Percentiles rank a stretch among this genome's conserved stretches.
phyloP scores from a whole-genome alignment of 371 early-diverging fungal species.

The Mortierella sp. region DNA sequence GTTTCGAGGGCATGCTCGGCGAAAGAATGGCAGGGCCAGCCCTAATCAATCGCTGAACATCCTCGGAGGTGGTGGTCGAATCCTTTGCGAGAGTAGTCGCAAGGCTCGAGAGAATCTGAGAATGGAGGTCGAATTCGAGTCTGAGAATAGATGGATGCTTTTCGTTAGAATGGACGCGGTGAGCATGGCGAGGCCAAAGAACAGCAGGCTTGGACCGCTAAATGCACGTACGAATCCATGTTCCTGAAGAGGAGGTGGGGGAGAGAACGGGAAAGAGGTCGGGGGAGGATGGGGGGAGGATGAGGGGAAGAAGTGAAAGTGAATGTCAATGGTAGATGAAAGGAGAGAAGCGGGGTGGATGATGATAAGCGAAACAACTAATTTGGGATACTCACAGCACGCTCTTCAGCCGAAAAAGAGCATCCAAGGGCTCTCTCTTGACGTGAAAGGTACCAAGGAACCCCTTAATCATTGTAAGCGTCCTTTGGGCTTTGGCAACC shows the following conservation, averaged over 20 bases:
- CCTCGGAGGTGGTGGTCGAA: conserved; percentile 1
- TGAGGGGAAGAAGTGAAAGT: neutral
- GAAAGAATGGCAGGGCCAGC: conserved; percentile 1
- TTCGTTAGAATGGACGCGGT: neutral
- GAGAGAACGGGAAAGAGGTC: neutral
- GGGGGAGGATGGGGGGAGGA: neutral
- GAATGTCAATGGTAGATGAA: neutral
- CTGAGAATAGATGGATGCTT: neutral
- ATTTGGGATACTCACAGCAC: neutral
- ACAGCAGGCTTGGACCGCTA: neutral
- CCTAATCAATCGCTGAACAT: conserved; percentile 3
- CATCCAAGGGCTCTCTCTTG: too few species aligned
- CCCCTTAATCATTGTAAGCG: too few species aligned
- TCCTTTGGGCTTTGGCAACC: too few species aligned
- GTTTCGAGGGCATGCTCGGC: conserved; percentile 3
- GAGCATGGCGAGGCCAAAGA: neutral
- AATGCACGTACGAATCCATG: conserved; percentile 44
- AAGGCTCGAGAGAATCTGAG: conserved; percentile 14
- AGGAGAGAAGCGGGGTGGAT: neutral
- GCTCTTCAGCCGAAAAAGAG: too few species aligned
- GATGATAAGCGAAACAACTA: neutral
- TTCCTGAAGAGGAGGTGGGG: neutral
- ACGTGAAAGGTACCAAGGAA: too few species aligned
- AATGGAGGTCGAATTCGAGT: conserved; percentile 6
- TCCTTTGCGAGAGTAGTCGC: conserved; percentile 9